These are phyloP conservation scores for Pyrus betulifolia DNA, from an alignment of 306 rosid species.

Conservation along the genomic window DNA sequence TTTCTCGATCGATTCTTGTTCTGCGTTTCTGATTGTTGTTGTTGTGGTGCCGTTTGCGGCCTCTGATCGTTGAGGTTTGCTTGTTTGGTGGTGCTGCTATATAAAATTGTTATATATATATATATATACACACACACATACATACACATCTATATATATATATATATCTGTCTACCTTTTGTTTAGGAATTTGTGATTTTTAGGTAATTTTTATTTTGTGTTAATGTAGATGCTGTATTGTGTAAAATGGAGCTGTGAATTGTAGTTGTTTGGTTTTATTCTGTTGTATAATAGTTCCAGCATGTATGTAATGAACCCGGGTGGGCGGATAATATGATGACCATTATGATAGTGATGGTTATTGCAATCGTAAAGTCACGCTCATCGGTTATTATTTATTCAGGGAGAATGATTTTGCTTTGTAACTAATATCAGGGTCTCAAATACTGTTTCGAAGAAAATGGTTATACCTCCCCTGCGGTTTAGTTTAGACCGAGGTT, in stretches of 20 bases:
- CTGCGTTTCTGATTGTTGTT: constrained; percentile 20
- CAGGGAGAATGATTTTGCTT: not conserved
- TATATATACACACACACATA: too few relatives aligned
- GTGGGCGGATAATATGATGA: not conserved
- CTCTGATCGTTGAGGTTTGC: not conserved
- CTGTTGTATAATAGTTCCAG: not conserved
- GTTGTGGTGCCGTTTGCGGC: constrained; percentile 12
- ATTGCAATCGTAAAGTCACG: not conserved
- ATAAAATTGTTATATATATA: too few relatives aligned
- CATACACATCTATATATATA: not conserved
- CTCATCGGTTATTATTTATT: not conserved
- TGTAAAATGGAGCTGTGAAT: not conserved
- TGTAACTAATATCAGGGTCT: not conserved
- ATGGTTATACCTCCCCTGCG: not conserved
- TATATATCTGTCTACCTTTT: not conserved
- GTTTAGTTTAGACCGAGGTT: not conserved
- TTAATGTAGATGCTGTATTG: not conserved
- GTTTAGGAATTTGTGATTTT: not conserved
- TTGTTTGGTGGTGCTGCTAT: not conserved
- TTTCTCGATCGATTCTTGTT: constrained; percentile 13
- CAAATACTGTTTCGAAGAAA: not conserved
- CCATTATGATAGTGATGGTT: not conserved
- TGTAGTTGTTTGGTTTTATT: not conserved
- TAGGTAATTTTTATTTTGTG: not conserved
- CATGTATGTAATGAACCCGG: not conserved